Evolutionary conservation across 2,329 filamentous ascomycete species (phyloP).

Genomic region (Exophiala xenobiotica): DNA sequence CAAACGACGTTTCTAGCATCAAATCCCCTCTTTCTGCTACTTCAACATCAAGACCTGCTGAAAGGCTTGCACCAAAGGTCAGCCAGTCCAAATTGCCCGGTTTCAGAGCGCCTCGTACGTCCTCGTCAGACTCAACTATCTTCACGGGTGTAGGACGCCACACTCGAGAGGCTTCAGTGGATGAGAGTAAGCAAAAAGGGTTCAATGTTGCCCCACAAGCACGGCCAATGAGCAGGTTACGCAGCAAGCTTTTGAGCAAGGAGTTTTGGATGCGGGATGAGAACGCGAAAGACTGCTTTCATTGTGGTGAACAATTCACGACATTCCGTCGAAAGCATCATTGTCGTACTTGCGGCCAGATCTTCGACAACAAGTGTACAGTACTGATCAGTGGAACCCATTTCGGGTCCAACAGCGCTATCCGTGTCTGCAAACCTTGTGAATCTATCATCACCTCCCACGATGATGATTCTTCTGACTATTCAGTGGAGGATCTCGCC

Average conservation of each 20-base stretch:
- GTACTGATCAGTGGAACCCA: conserved; percentile 81
- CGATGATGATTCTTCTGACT: conserved; percentile 87
- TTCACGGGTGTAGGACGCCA: conserved; percentile 2
- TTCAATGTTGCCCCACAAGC: conserved; percentile 28
- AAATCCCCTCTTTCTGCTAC: conserved; percentile 22
- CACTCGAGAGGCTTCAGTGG: conserved; percentile 4
- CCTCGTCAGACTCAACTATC: conserved; percentile 39
- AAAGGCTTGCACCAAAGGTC: conserved; percentile 40
- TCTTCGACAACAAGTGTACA: conserved; percentile 96
- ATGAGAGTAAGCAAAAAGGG: conserved; percentile 38
- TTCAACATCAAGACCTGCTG: conserved; percentile 25
- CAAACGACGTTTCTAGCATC: conserved; percentile 13
- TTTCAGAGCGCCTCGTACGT: conserved; percentile 41
- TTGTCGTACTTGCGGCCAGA: conserved; percentile 92
- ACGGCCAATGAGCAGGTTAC: conserved; percentile 62
- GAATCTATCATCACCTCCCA: conserved; percentile 87
- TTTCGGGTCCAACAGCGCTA: conserved; percentile 80
- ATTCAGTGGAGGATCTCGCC: conserved; percentile 67
- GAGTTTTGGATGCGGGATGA: conserved; percentile 99
- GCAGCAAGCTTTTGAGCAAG: conserved; percentile 83
- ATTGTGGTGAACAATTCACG: conserved; percentile 84
- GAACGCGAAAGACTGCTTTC: conserved; percentile 95
- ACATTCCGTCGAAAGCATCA: conserved; percentile 96
- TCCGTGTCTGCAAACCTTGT: conserved; percentile 91
- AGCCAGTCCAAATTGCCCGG: conserved; percentile 48